Evolutionary conservation across 768 basidiomycete genomes (phyloP).

Genomic region (Mycena albidolilacea): DNA sequence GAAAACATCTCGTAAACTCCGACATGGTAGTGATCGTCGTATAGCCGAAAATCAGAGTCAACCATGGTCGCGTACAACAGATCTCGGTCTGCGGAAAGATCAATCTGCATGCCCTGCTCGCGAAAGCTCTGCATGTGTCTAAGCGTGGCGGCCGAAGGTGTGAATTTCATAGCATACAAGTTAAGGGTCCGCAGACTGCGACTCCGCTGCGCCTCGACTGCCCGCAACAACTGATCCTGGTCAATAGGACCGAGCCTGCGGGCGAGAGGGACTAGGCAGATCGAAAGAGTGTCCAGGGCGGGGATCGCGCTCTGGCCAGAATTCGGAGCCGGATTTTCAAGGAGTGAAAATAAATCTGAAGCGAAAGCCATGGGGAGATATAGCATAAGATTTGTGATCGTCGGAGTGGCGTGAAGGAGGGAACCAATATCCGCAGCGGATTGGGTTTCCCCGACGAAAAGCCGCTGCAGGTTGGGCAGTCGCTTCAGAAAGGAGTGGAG

Average conservation of each 20-base stretch:
- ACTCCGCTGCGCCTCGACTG: slow-evolving; percentile 5
- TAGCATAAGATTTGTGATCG: slow-evolving; percentile 2
- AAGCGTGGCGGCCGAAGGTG: not conserved
- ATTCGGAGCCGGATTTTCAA: not conserved
- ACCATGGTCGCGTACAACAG: no score
- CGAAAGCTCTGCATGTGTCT: slow-evolving; percentile 6
- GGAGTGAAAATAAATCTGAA: slow-evolving; percentile 1
- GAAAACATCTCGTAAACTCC: no score
- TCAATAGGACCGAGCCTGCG: not conserved
- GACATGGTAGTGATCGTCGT: no score
- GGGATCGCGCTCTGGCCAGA: not conserved
- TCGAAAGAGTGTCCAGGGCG: not conserved
- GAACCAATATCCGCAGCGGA: not conserved
- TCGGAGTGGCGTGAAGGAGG: slow-evolving; percentile 9
- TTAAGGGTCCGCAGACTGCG: slow-evolving; percentile 11
- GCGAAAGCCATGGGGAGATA: not conserved
- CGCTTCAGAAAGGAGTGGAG: not conserved
- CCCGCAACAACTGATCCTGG: slow-evolving; percentile 3
- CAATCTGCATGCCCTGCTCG: slow-evolving; percentile 11
- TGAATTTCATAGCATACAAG: not conserved
- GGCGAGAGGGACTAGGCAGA: not conserved
- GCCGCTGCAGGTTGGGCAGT: slow-evolving; percentile 15
- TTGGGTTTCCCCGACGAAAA: not conserved
- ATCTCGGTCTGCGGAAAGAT: not conserved
- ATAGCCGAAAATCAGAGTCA: no score